Percentiles rank a stretch among this genome's conserved stretches.
Evolutionary conservation across 2,329 filamentous ascomycete genomes (phyloP).

Genomic region (Drechslera avenae): DNA sequence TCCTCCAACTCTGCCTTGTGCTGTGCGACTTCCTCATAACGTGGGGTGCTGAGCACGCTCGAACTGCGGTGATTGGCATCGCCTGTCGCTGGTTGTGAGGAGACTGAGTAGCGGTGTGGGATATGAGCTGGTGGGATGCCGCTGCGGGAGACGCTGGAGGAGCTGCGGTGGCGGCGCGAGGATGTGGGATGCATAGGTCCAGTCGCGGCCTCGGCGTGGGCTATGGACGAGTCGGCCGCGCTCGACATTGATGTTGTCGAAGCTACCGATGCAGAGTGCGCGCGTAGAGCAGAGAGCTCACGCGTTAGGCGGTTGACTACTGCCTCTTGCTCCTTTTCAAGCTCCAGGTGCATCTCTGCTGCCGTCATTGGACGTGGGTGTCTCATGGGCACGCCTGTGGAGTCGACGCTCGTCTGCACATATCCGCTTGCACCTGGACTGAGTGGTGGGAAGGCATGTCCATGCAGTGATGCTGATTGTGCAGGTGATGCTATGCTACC

Average conservation of each 20-base stretch:
- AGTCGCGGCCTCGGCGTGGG: constrained; percentile 49
- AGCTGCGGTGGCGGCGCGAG: constrained; percentile 62
- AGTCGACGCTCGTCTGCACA: constrained; percentile 33
- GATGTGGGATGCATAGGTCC: constrained; percentile 59
- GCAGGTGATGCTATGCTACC: constrained; percentile 30
- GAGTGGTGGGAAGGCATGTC: constrained; percentile 44
- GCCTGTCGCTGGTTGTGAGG: constrained; percentile 34
- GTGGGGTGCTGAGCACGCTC: constrained; percentile 45
- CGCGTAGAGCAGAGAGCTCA: constrained; percentile 82
- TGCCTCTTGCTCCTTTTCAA: constrained; percentile 95
- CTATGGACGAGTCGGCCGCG: constrained; percentile 54
- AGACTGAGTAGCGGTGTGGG: constrained; percentile 41
- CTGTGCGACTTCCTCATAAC: constrained; percentile 52
- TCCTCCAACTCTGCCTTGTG: constrained; percentile 55
- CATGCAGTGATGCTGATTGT: constrained; percentile 29
- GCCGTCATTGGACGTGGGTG: constrained; percentile 88
- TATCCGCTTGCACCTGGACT: constrained; percentile 39
- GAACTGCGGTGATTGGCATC: constrained; percentile 32
- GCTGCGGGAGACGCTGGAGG: constrained; percentile 56
- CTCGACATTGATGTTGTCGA: constrained; percentile 53
- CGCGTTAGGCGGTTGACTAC: constrained; percentile 93
- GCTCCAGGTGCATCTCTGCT: constrained; percentile 83
- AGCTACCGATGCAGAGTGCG: constrained; percentile 66
- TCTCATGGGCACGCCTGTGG: constrained; percentile 70
- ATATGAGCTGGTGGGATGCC: constrained; percentile 30